Percentiles rank a stretch among this genome's conserved stretches.
phyloP scores from a whole-genome alignment of 2,329 filamentous ascomycete species.

The Endothia cerciana region DNA sequence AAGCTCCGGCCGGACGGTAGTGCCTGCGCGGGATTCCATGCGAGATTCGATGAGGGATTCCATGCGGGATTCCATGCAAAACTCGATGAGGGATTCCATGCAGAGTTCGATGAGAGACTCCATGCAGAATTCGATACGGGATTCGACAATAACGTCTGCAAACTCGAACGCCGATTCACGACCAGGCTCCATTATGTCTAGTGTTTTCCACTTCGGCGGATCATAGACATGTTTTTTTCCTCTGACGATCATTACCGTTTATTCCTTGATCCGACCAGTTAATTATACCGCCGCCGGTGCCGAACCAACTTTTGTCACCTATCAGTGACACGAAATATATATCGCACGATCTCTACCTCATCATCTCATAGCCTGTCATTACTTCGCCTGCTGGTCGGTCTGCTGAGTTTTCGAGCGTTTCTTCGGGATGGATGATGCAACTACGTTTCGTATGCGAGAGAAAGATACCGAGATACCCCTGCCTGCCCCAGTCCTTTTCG shows the following conservation, averaged over 20 bases:
- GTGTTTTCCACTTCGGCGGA: conserved; percentile 29
- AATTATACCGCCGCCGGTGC: conserved; percentile 4
- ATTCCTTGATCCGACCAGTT: neutral
- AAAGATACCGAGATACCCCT: conserved; percentile 31
- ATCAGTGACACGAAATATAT: neutral
- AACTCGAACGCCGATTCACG: conserved; percentile 23
- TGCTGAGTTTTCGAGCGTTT: conserved; percentile 28
- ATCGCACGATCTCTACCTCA: conserved; percentile 7
- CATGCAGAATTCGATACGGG: conserved; percentile 10
- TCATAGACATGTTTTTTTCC: conserved; percentile 19
- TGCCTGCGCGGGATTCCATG: conserved; percentile 26
- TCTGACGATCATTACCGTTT: conserved; percentile 12
- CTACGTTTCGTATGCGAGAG: conserved; percentile 30
- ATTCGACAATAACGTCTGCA: conserved; percentile 25
- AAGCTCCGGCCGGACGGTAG: conserved; percentile 27
- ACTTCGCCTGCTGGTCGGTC: conserved; percentile 22
- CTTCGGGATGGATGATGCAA: conserved; percentile 29
- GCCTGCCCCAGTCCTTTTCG: conserved; percentile 18
- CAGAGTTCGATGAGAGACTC: neutral
- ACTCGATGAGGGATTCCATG: conserved; percentile 15
- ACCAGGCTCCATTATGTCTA: conserved; percentile 30
- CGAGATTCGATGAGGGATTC: conserved; percentile 15
- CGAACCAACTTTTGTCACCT: neutral
- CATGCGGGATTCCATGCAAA: conserved; percentile 15
- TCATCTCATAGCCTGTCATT: conserved; percentile 11